These are phyloP conservation scores for Elsinoe ampelina DNA, from an alignment of 2,329 filamentous ascomycete genomes.

Conservation along the genomic window DNA sequence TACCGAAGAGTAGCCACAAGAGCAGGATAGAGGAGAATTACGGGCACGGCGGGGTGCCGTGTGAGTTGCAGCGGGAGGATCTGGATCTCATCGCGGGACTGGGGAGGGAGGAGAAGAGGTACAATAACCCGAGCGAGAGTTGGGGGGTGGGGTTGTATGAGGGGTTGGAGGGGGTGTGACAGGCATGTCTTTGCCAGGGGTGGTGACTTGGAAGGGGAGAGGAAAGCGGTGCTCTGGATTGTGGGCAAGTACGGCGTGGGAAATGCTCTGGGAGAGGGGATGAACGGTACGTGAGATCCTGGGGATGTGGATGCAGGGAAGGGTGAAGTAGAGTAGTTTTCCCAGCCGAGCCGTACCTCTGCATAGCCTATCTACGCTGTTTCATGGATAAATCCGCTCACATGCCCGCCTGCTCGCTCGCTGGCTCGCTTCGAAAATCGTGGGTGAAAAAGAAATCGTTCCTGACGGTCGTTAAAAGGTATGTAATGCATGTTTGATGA, in stretches of 20 bases:
- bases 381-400: no score
- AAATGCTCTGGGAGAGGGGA: slow-evolving; percentile 4
- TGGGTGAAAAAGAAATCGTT: slow-evolving; percentile 8
- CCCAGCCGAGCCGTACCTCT: no score
- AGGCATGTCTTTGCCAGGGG: background rate
- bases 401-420: background rate
- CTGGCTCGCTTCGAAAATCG: slow-evolving; percentile 2
- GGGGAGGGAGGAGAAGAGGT: slow-evolving; percentile 30
- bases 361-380: no score
- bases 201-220: slow-evolving; percentile 18
- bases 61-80: slow-evolving; percentile 33
- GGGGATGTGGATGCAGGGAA: no score
- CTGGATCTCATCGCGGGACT: slow-evolving; percentile 25
- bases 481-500: background rate
- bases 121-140: slow-evolving; percentile 33
- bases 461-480: slow-evolving; percentile 10
- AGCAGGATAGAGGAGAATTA: slow-evolving; percentile 39
- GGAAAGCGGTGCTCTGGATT: no score
- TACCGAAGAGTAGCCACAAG: slow-evolving; percentile 42
- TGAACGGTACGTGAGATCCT: background rate
- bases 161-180: slow-evolving; percentile 30
- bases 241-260: no score
- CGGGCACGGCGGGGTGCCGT: slow-evolving; percentile 21
- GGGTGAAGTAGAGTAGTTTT: no score
- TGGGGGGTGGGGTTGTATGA: slow-evolving; percentile 36